Base-by-base conservation (phyloP, 202 grass and related monocot genomes). In the Digitaria exilis region DNA sequence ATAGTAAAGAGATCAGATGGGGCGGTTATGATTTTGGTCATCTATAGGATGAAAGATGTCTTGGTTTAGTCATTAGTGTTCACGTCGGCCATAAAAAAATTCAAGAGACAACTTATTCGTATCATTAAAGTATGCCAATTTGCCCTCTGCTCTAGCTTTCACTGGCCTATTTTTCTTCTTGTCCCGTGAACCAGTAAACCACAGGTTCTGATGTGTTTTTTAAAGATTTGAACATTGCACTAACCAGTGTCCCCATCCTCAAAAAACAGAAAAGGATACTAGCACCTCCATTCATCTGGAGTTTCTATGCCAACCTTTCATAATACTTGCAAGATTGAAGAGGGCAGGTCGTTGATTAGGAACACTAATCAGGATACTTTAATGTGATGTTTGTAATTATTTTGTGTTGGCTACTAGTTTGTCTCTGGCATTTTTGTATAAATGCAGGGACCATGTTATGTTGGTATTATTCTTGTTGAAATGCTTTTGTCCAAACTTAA, bases 321-420 rank as follows among this genome's bases (percentile, higher is more conserved):
- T 21, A 52, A n/a, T 25, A 77, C 57, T 77, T 77, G 26, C 17
- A 46, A 62, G 15, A 31, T 30, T 31, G 30, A 46, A 63, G 28
- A 63, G 41, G 26, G 28, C 3, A 6, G 41, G 13, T 10, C 18
- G 58, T 19, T 78, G 42, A 63, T 63, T 48, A 48, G 11, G 18
- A 16, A 42, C 31, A 4, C 29, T 65, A 46, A 45, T 46, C 59
- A 63, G 3, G 37, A 29, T 3, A 34, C 59, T 49, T n/a, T 62
- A 63, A 65, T 3, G 29, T 74, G 46, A 29, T 73, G 4, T n/a
- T 78, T 83, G 72, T 19, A 56, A 24, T 56, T 84, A 34, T 84
- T 1, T 68, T 84, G 22, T 25, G 44, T 37, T 62, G 7, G 50
- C 5, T 9, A 17, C 14, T 37, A 62, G 21, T 25, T 3, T 22